Conservation (phyloP, 495 filamentous ascomycete genomes). For the Penicillium cinerascens region DNA sequence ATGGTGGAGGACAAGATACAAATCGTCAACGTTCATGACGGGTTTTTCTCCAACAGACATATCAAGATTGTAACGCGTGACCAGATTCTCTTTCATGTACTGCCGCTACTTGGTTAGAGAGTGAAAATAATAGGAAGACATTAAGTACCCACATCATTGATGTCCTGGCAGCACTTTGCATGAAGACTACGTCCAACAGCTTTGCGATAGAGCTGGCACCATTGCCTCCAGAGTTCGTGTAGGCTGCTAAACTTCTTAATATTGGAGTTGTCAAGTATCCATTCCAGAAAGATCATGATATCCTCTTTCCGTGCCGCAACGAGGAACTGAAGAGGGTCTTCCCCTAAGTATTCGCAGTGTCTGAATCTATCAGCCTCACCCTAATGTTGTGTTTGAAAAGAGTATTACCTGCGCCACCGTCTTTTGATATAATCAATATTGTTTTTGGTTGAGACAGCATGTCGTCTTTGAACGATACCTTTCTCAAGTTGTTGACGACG, state of each 20-base stretch:
- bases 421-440: constrained; percentile 7
- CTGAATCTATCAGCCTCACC: neutral
- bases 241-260: constrained; percentile 9
- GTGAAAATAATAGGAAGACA: neutral
- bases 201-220: constrained; percentile 14
- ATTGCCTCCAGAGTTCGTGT: constrained; percentile 7
- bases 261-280: constrained; percentile 6
- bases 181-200: constrained; percentile 6
- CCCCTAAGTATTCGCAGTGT: constrained; percentile 3
- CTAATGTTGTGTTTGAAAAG: neutral
- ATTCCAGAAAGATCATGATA: constrained; percentile 6
- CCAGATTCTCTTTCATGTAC: constrained; percentile 13
- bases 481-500: constrained; percentile 11
- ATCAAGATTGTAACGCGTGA: constrained; percentile 11
- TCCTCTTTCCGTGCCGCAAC: constrained; percentile 2
- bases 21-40: constrained; percentile 13
- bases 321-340: constrained; percentile 7
- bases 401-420: constrained; percentile 1
- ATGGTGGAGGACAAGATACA: constrained; percentile 13
- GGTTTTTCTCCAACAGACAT: constrained; percentile 11
- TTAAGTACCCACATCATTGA: constrained; percentile 7
- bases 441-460: constrained; percentile 11
- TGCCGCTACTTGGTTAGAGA: neutral
- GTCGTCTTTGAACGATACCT: constrained; percentile 6
- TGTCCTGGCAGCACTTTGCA: constrained; percentile 5